Percentiles rank a stretch among this genome's conserved stretches.
Evolutionary conservation across 2,329 filamentous ascomycete genomes (phyloP).

Genomic region (Clonostachys rosea): DNA sequence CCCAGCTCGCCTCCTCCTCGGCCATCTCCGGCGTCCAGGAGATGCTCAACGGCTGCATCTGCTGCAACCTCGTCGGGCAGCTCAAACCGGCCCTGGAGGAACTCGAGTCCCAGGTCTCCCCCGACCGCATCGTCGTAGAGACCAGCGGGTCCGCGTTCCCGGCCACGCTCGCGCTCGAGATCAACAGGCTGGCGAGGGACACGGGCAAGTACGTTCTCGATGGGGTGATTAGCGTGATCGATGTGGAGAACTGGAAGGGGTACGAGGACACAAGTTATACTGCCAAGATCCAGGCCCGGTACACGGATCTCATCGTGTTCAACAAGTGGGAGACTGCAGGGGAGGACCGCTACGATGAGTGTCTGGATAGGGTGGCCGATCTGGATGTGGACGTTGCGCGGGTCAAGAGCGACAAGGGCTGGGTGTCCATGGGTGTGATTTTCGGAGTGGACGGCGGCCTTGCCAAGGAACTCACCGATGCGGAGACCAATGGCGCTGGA

Average conservation of each 20-base stretch:
- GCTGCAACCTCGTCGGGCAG: slow-evolving; percentile 95
- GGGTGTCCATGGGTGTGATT: slow-evolving; percentile 72
- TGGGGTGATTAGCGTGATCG: slow-evolving; percentile 83
- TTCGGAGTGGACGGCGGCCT: slow-evolving; percentile 86
- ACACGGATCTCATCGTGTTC: slow-evolving; percentile 86
- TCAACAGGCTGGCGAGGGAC: slow-evolving; percentile 73
- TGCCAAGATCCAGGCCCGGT: slow-evolving; percentile 80
- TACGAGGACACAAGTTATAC: slow-evolving; percentile 91
- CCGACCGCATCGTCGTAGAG: slow-evolving; percentile 90
- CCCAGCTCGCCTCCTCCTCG: slow-evolving; percentile 76
- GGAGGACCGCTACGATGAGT: slow-evolving; percentile 72
- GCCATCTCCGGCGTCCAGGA: slow-evolving; percentile 89
- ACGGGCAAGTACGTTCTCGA: slow-evolving; percentile 70
- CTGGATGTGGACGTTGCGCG: slow-evolving; percentile 76
- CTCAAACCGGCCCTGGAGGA: slow-evolving; percentile 75
- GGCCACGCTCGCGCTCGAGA: slow-evolving; percentile 84
- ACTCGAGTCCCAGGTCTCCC: slow-evolving; percentile 52
- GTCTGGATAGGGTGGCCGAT: slow-evolving; percentile 74
- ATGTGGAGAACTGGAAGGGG: slow-evolving; percentile 92
- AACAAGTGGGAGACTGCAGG: slow-evolving; percentile 85
- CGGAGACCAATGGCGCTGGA: slow-evolving; percentile 17
- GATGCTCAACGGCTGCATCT: slow-evolving; percentile 95
- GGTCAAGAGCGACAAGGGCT: slow-evolving; percentile 80
- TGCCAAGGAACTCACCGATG: slow-evolving; percentile 48
- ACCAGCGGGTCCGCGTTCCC: slow-evolving; percentile 86